Conservation (phyloP, 2,329 filamentous ascomycete species). For the Arthroderma sp. region DNA sequence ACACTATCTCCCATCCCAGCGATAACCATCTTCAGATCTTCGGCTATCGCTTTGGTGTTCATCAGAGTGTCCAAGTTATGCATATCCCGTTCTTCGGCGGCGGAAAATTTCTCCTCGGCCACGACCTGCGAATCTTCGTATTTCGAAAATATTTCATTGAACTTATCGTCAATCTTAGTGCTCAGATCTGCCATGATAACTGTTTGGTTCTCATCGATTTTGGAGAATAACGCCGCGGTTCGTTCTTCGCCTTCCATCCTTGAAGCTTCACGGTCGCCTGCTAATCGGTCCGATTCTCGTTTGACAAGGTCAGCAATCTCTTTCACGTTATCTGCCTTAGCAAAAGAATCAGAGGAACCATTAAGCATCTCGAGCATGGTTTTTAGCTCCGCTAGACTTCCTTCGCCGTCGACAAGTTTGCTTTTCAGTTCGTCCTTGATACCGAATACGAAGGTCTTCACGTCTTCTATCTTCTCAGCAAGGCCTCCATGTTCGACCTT, state of each 20-base stretch:
- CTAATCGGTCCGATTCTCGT: constrained; percentile 74
- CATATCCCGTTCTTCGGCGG: constrained; percentile 58
- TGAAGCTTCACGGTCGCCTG: constrained; percentile 61
- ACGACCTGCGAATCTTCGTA: constrained; percentile 73
- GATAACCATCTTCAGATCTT: constrained; percentile 75
- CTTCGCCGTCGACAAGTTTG: constrained; percentile 62
- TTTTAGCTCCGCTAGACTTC: constrained; percentile 42
- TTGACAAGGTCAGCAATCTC: constrained; percentile 65
- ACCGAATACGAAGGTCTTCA: constrained; percentile 64
- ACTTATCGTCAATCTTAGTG: constrained; percentile 58
- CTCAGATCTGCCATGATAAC: constrained; percentile 41
- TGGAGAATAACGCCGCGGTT: constrained; percentile 41
- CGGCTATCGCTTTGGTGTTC: constrained; percentile 64
- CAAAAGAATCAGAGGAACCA: constrained; percentile 38
- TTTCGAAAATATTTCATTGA: constrained; percentile 68
- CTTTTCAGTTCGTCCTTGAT: constrained; percentile 63
- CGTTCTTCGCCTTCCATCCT: constrained; percentile 64
- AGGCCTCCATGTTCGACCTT: constrained; percentile 72
- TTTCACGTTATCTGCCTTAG: constrained; percentile 48
- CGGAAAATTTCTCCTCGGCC: constrained; percentile 59
- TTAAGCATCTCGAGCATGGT: constrained; percentile 55
- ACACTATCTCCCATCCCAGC: constrained; percentile 72
- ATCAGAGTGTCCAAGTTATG: constrained; percentile 61
- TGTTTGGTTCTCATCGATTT: constrained; percentile 46
- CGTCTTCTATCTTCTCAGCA: constrained; percentile 62